Evolutionary conservation across 371 early-diverging fungal species (phyloP), one percentile per base, ranked within the genome.

Genomic region (Entomophthora muscae): DNA sequence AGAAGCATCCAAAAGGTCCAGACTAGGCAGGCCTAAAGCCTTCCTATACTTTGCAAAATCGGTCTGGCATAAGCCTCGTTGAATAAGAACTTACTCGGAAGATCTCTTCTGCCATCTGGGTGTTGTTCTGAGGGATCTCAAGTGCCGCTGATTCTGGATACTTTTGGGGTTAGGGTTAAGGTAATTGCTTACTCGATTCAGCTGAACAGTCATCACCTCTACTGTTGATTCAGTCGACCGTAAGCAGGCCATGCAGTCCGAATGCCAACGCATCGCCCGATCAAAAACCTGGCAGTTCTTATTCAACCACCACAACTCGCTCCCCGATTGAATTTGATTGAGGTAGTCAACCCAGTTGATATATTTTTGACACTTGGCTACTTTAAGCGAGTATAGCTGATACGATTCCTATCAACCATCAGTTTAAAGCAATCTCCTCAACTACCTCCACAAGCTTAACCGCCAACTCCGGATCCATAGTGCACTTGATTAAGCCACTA

Each of bases 301-400:
- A 22, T 12, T 7, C 7, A 17, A 28, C 59, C 59, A 58, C 59
- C 59, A 58, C 10, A 58, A 23, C 31, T 58, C 59, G 22, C 59
- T 58, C 21, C 30, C 30, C 3, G 28, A 13, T 58, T 58, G 26
- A 7, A 58, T 27, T 32, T 58, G 59, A 22, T 58, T 58, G 3
- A 58, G 59, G 22, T 58, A 58, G 31, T 32, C 59, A 22, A 58
- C 26, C 59, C 59, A 58, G 31, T 58, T 22, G 7, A 58, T 27
- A 32, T 58, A 58, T 21, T 30, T 58, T 32, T 58, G 59, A 17
- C 23, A 23, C 31, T 31, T 23, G 31, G 24, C 21, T 12, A 58
- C 23, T 22, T 58, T 23, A 7, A 5, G 21, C 5, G 26, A 13
- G 31, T 58, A 58, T 17, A 58, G 31, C 31, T 58, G 28, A 22